Conservation (phyloP, 1,284 basidiomycete genomes). For the Leccinum pseudoinsigne region DNA sequence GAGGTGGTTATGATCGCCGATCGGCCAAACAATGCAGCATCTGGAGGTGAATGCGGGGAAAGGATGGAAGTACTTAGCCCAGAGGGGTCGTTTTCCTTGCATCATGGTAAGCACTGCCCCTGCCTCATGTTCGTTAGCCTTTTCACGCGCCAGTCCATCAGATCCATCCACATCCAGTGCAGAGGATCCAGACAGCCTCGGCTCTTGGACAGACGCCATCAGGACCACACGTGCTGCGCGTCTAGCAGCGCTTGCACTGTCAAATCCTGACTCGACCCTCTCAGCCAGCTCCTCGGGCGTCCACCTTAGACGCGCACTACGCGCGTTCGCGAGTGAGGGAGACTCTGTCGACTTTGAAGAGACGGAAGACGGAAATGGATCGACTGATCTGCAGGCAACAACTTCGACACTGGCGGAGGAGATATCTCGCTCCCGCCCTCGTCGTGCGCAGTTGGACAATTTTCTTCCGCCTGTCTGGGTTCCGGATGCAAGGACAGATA, state of each 20-base stretch:
- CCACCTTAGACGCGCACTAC: constrained; percentile 68
- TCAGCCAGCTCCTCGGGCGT: constrained; percentile 73
- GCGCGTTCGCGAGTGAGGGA: constrained; percentile 53
- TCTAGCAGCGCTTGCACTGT: constrained; percentile 64
- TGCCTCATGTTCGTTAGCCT: neutral
- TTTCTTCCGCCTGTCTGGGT: constrained; percentile 94
- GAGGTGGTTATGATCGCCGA: constrained; percentile 62
- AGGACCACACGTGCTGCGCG: constrained; percentile 73
- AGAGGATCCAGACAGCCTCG: constrained; percentile 16
- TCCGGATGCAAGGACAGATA: constrained; percentile 77
- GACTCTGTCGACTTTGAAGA: constrained; percentile 20
- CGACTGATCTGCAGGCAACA: constrained; percentile 3
- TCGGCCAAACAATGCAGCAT: constrained; percentile 31
- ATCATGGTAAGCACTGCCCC: constrained; percentile 49
- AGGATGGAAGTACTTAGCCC: too few relatives aligned
- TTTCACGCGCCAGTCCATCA: constrained; percentile 1
- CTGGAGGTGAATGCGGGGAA: constrained; percentile 26
- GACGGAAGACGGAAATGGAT: constrained; percentile 20
- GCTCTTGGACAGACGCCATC: constrained; percentile 64
- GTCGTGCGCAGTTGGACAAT: constrained; percentile 58
- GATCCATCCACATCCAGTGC: constrained; percentile 7
- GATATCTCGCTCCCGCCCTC: constrained; percentile 8
- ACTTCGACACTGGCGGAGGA: constrained; percentile 22
- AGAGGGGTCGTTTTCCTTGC: constrained; percentile 20
- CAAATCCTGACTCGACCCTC: constrained; percentile 75